These are phyloP conservation scores for Backusella psychrophila DNA, from an alignment of 192 early-diverging fungal species.

Conservation along the genomic window DNA sequence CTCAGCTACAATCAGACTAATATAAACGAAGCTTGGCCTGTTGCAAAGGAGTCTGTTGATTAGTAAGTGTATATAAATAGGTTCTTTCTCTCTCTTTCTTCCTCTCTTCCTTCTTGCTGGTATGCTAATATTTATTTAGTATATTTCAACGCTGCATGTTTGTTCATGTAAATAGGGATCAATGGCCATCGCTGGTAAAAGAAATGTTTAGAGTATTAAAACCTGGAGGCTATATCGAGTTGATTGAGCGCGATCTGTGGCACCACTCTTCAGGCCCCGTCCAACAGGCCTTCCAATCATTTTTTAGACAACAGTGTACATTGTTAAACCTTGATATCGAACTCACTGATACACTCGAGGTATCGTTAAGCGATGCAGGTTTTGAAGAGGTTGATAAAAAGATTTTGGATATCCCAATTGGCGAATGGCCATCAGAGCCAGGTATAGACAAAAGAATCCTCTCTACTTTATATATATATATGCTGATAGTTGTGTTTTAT, in stretches of 20 bases:
- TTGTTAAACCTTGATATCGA: constrained; percentile 20
- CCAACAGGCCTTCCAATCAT: constrained; percentile 31
- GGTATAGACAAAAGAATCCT: neutral
- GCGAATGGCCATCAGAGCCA: constrained; percentile 36
- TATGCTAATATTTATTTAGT: constrained; percentile 6
- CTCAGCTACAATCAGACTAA: constrained; percentile 23
- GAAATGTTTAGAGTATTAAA: constrained; percentile 35
- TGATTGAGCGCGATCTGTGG: constrained; percentile 31
- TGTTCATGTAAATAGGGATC: constrained; percentile 18
- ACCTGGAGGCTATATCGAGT: constrained; percentile 36
- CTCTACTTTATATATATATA: neutral
- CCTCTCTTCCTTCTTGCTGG: neutral
- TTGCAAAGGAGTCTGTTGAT: constrained; percentile 27
- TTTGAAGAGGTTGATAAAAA: constrained; percentile 13
- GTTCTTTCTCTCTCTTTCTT: neutral
- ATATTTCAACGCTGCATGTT: constrained; percentile 36
- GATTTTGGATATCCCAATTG: constrained; percentile 30
- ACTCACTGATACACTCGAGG: constrained; percentile 9
- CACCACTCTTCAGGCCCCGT: constrained; percentile 35
- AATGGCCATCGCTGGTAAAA: constrained; percentile 19
- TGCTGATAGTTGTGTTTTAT: no score
- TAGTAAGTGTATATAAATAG: constrained; percentile 23
- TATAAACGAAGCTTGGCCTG: constrained; percentile 26
- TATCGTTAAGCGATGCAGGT: constrained; percentile 2
- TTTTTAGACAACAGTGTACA: constrained; percentile 24